phyloP scores from a whole-genome alignment of 768 basidiomycete species.

The Piloderma croceum region DNA sequence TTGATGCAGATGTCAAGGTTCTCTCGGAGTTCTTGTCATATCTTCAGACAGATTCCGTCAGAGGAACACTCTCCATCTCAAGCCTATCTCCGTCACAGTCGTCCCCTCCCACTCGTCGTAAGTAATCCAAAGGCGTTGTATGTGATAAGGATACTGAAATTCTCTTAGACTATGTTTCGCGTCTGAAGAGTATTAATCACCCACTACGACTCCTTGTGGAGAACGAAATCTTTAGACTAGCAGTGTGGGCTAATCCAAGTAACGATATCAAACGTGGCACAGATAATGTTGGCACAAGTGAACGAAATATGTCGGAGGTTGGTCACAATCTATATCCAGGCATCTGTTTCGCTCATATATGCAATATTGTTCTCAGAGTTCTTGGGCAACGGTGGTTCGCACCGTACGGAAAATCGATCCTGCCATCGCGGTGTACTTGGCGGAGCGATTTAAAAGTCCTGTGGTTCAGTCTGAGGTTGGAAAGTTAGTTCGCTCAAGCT shows the following conservation, averaged over 20 bases:
- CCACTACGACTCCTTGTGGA: slow-evolving; percentile 83
- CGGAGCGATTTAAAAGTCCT: slow-evolving; percentile 80
- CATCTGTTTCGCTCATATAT: not conserved
- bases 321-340: slow-evolving; percentile 11
- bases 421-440: slow-evolving; percentile 73
- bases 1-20: slow-evolving; percentile 83
- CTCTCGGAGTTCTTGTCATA: slow-evolving; percentile 78
- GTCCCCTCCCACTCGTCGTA: slow-evolving; percentile 20
- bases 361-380: slow-evolving; percentile 31
- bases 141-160: no score
- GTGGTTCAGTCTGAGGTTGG: slow-evolving; percentile 66
- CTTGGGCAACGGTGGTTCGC: slow-evolving; percentile 65
- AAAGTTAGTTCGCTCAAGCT: slow-evolving; percentile 66
- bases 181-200: slow-evolving; percentile 61
- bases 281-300: slow-evolving; percentile 51
- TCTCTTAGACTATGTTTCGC: slow-evolving; percentile 46
- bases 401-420: slow-evolving; percentile 82
- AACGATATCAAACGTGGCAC: slow-evolving; percentile 67
- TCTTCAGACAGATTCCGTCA: slow-evolving; percentile 67
- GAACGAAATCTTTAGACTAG: slow-evolving; percentile 81
- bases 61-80: slow-evolving; percentile 52
- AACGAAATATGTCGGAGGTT: slow-evolving; percentile 63
- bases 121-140: slow-evolving; percentile 18
- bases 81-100: slow-evolving; percentile 54
- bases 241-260: slow-evolving; percentile 86